Evolutionary conservation across 257 asterid genomes (phyloP).

Genomic region (Buddleja alternifolia): DNA sequence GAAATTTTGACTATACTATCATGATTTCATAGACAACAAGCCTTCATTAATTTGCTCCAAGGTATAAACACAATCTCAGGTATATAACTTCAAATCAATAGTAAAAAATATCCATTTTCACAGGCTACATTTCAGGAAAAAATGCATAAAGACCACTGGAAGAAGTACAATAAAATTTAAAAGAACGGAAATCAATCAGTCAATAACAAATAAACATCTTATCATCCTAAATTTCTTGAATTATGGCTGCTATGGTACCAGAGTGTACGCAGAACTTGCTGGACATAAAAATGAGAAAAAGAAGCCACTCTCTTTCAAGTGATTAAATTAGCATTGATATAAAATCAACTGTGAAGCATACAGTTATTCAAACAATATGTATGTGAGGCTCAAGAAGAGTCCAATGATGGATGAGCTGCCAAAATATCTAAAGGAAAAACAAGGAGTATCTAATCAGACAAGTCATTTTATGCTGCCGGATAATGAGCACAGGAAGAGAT

Average conservation of each 20-base stretch:
- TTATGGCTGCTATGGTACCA: no score
- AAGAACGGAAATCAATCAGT: no score
- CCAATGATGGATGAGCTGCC: neutral
- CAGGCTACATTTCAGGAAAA: neutral
- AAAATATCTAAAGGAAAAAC: neutral
- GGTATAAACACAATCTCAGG: slow-evolving; percentile 9
- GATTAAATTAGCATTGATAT: neutral
- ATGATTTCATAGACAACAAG: neutral
- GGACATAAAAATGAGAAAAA: neutral
- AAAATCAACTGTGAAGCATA: neutral
- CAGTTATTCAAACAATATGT: neutral
- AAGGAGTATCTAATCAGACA: neutral
- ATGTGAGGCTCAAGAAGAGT: neutral
- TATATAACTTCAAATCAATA: neutral
- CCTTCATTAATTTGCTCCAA: neutral
- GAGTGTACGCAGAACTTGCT: no score
- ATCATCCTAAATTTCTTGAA: no score
- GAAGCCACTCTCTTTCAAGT: neutral
- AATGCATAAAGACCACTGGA: neutral
- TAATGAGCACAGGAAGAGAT: neutral
- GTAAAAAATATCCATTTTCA: neutral
- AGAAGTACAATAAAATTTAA: no score
- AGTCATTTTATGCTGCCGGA: neutral
- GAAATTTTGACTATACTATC: neutral
- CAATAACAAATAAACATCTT: neutral